Evolutionary conservation across 306 rosid species (phyloP).

Genomic region (Bauhinia variegata): DNA sequence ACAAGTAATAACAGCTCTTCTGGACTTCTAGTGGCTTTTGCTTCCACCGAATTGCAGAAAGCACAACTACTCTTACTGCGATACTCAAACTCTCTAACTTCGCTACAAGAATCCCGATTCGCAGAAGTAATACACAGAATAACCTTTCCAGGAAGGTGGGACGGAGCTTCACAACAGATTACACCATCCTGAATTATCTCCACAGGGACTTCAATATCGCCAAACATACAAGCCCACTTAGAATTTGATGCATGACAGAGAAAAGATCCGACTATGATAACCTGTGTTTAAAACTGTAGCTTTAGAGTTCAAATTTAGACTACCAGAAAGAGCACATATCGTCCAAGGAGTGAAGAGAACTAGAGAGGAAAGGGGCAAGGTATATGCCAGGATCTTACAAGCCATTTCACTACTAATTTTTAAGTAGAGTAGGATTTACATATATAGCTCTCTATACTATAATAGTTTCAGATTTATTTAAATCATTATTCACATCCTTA

Average conservation of each 20-base stretch:
- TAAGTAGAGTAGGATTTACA: too few relatives aligned
- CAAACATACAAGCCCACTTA: slow-evolving; percentile 92
- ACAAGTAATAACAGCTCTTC: slow-evolving; percentile 87
- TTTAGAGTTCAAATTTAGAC: slow-evolving; percentile 36
- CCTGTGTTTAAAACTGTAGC: slow-evolving; percentile 52
- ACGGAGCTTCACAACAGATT: slow-evolving; percentile 80
- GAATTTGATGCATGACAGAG: slow-evolving; percentile 68
- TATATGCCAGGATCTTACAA: too few relatives aligned
- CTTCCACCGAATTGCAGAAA: slow-evolving; percentile 44
- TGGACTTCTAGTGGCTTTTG: slow-evolving; percentile 60
- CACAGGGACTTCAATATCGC: slow-evolving; percentile 75
- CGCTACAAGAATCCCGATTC: slow-evolving; percentile 85
- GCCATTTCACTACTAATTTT: too few relatives aligned
- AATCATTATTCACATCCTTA: slow-evolving; percentile 17
- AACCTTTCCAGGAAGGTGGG: slow-evolving; percentile 71
- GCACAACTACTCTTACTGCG: slow-evolving; percentile 48
- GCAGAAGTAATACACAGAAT: slow-evolving; percentile 79
- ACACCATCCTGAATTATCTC: slow-evolving; percentile 87
- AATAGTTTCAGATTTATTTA: too few relatives aligned
- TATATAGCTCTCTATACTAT: too few relatives aligned
- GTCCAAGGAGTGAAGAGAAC: background rate
- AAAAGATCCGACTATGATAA: slow-evolving; percentile 82
- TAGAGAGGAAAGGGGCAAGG: too few relatives aligned
- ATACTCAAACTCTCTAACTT: slow-evolving; percentile 84
- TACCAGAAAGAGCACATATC: slow-evolving; percentile 22